Conservation (phyloP, 1,284 basidiomycete genomes). For the Termitomyces sp. region DNA sequence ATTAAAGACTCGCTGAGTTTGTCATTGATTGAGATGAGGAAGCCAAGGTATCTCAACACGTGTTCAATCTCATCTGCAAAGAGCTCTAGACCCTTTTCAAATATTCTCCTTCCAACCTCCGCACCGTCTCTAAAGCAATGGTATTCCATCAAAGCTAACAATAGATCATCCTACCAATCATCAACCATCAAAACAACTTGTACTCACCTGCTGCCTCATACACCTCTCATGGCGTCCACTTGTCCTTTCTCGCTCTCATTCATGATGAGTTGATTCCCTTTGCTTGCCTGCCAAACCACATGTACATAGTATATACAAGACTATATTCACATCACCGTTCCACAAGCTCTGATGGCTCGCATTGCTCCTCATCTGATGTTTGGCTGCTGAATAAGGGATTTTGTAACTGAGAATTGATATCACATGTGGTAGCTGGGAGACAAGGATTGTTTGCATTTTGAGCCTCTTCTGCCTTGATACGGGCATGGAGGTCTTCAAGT, state of each 20-base stretch:
- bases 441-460: background rate
- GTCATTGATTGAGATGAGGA: slow-evolving; percentile 93
- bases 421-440: background rate
- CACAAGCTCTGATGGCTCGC: slow-evolving; percentile 47
- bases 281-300: slow-evolving; percentile 85
- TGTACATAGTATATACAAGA: slow-evolving; percentile 80
- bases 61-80: slow-evolving; percentile 85
- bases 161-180: background rate
- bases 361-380: slow-evolving; percentile 40
- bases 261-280: slow-evolving; percentile 79
- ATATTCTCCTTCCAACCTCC: slow-evolving; percentile 85
- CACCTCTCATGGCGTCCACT: slow-evolving; percentile 87
- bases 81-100: slow-evolving; percentile 87
- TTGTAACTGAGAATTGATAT: background rate
- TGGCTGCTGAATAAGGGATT: slow-evolving; percentile 14
- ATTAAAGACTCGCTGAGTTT: slow-evolving; percentile 71
- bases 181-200: background rate
- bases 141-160: slow-evolving; percentile 88
- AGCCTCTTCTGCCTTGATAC: background rate
- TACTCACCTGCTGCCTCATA: slow-evolving; percentile 82
- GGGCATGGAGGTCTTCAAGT: slow-evolving; percentile 25
- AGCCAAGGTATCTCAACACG: slow-evolving; percentile 86
- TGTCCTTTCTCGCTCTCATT: slow-evolving; percentile 81
- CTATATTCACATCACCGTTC: slow-evolving; percentile 66
- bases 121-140: slow-evolving; percentile 82